Evolutionary conservation across 2,329 filamentous ascomycete species (phyloP).

Genomic region (Fusarium poae): DNA sequence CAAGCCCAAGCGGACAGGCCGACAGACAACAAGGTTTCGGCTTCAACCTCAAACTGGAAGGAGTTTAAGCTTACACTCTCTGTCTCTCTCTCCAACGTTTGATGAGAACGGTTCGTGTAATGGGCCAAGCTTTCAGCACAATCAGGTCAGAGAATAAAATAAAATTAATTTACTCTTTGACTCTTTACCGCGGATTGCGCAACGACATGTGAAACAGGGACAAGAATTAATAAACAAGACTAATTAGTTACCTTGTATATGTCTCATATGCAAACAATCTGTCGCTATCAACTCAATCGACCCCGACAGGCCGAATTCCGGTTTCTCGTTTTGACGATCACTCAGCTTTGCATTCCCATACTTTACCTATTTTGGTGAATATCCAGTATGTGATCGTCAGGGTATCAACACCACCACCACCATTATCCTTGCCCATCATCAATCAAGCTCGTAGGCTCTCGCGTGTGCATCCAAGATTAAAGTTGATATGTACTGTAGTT

Average conservation of each 20-base stretch:
- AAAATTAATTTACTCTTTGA: not conserved
- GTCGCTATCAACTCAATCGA: not conserved
- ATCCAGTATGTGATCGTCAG: conserved; percentile 36
- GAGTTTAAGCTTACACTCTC: conserved; percentile 16
- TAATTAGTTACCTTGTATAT: not conserved
- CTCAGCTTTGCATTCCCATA: not conserved
- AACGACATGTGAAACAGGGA: conserved; percentile 15
- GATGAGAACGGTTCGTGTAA: conserved; percentile 4
- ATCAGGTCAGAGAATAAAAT: not conserved
- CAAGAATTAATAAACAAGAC: not conserved
- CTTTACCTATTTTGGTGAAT: conserved; percentile 35
- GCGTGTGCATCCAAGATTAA: conserved; percentile 2
- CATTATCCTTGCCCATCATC: conserved; percentile 1
- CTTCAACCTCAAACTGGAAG: conserved; percentile 30
- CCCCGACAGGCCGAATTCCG: conserved; percentile 19
- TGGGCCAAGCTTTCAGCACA: conserved; percentile 34
- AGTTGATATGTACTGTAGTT: conserved; percentile 12
- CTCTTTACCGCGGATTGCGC: not conserved
- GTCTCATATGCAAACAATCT: not conserved
- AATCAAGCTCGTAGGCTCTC: too few species aligned
- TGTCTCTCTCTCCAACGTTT: not conserved
- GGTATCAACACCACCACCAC: conserved; percentile 18
- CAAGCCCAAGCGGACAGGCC: conserved; percentile 35
- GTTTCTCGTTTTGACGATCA: not conserved
- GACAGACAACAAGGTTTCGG: conserved; percentile 41